A percentile compares a stretch with the other conserved stretches of the same genome.
phyloP scores from a whole-genome alignment of 768 basidiomycete species.

The Favolaschia claudopus region DNA sequence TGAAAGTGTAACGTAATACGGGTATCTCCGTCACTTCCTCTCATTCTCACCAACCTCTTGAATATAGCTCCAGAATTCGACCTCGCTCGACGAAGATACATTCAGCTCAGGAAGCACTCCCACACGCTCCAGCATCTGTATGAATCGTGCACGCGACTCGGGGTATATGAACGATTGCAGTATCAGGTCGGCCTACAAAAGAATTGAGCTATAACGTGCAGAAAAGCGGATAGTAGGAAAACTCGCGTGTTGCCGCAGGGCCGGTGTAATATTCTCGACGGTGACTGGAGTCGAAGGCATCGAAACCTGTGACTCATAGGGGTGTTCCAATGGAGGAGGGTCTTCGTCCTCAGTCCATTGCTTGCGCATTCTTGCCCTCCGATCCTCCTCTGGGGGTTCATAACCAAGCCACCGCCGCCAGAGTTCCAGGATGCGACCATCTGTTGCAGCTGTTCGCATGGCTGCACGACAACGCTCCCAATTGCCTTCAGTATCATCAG shows the following conservation, averaged over 20 bases:
- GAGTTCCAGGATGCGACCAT: constrained; percentile 78
- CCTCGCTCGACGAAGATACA: constrained; percentile 43
- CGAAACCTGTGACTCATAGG: constrained; percentile 25
- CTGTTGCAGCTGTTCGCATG: constrained; percentile 62
- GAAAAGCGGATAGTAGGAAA: neutral
- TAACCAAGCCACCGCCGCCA: constrained; percentile 77
- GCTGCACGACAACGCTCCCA: constrained; percentile 65
- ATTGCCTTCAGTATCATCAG: constrained; percentile 56
- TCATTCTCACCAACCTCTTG: constrained; percentile 28
- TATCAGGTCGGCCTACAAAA: constrained; percentile 59
- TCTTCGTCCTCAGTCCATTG: constrained; percentile 57
- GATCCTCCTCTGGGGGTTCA: constrained; percentile 35
- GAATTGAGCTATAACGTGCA: constrained; percentile 16
- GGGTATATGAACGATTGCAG: constrained; percentile 73
- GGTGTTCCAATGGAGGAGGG: constrained; percentile 38
- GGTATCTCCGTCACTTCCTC: neutral
- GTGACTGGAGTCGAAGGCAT: constrained; percentile 31
- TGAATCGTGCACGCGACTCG: constrained; percentile 73
- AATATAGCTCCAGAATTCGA: constrained; percentile 78
- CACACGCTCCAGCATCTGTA: constrained; percentile 59
- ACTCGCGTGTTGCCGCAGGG: constrained; percentile 69
- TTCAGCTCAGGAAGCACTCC: constrained; percentile 51
- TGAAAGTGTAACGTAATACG: no score
- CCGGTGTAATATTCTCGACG: constrained; percentile 53
- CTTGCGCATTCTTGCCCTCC: constrained; percentile 47